Conservation (phyloP, 1,139 yeast genomes). For the Pichia norvegensis region DNA sequence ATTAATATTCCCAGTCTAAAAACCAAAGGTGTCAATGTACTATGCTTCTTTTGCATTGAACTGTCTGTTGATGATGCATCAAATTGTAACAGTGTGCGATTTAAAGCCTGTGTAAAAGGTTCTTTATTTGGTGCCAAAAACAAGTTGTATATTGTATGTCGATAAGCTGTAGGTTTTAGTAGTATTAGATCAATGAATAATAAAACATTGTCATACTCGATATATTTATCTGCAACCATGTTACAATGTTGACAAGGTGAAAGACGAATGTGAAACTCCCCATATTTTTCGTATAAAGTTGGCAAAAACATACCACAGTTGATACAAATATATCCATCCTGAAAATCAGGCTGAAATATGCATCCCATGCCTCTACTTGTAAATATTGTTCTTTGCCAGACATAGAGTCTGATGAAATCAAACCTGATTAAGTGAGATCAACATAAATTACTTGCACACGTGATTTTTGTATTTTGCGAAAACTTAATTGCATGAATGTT, state of each 20-base stretch:
- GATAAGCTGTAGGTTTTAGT: constrained; percentile 80
- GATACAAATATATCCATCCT: constrained; percentile 49
- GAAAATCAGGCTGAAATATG: background rate
- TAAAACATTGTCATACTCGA: constrained; percentile 81
- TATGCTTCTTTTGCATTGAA: background rate
- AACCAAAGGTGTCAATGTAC: constrained; percentile 13
- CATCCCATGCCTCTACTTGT: background rate
- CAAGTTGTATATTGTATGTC: constrained; percentile 74
- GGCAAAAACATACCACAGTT: constrained; percentile 68
- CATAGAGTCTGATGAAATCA: too few relatives aligned
- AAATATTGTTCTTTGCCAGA: too few relatives aligned
- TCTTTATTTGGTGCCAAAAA: constrained; percentile 6
- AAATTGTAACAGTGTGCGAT: background rate
- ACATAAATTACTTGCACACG: background rate
- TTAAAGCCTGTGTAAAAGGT: background rate
- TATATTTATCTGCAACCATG: constrained; percentile 78
- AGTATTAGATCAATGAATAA: constrained; percentile 76
- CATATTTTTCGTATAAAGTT: constrained; percentile 62
- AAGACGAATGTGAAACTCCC: constrained; percentile 71
- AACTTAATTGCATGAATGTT: too few relatives aligned
- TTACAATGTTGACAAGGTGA: constrained; percentile 72
- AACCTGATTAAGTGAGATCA: background rate
- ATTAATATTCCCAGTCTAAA: constrained; percentile 52
- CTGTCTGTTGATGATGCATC: background rate
- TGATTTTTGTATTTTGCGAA: background rate